Conservation (phyloP, 2,329 filamentous ascomycete genomes). For the Talaromyces atroroseus region DNA sequence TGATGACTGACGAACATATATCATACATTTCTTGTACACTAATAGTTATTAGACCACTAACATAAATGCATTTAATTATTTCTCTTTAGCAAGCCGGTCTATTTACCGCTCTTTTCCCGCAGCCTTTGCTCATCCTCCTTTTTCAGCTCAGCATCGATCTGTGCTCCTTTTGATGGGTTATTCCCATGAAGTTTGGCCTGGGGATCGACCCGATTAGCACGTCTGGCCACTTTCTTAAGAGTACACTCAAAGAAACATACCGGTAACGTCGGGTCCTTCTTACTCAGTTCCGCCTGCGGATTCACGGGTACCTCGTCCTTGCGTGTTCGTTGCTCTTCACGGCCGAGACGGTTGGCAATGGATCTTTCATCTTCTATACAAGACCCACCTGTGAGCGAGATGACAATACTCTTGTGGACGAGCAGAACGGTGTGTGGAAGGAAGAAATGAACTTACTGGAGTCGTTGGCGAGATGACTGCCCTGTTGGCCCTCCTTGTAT, state of each 20-base stretch:
- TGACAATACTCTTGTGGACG: not conserved
- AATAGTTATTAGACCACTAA: not conserved
- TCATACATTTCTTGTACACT: not conserved
- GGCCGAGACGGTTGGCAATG: conserved; percentile 34
- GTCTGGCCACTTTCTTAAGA: no score
- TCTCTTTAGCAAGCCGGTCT: not conserved
- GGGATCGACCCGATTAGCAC: not conserved
- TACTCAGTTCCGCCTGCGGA: conserved; percentile 32
- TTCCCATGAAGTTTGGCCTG: conserved; percentile 44
- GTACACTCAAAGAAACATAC: no score
- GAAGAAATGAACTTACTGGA: conserved; percentile 54
- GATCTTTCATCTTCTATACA: conserved; percentile 39
- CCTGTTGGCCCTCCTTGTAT: conserved; percentile 66
- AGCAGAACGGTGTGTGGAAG: no score
- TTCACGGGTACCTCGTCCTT: conserved; percentile 23
- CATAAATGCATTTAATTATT: not conserved
- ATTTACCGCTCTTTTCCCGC: conserved; percentile 38
- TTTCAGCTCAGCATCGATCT: conserved; percentile 42
- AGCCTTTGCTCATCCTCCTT: conserved; percentile 41
- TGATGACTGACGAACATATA: conserved; percentile 2
- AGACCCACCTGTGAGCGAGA: no score
- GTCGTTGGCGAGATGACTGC: conserved; percentile 65
- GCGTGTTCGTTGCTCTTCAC: conserved; percentile 26
- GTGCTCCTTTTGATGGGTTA: conserved; percentile 41
- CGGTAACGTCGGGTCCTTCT: conserved; percentile 40